Evolutionary conservation across 495 filamentous ascomycete species (phyloP).

Genomic region (Neurospora sp.): DNA sequence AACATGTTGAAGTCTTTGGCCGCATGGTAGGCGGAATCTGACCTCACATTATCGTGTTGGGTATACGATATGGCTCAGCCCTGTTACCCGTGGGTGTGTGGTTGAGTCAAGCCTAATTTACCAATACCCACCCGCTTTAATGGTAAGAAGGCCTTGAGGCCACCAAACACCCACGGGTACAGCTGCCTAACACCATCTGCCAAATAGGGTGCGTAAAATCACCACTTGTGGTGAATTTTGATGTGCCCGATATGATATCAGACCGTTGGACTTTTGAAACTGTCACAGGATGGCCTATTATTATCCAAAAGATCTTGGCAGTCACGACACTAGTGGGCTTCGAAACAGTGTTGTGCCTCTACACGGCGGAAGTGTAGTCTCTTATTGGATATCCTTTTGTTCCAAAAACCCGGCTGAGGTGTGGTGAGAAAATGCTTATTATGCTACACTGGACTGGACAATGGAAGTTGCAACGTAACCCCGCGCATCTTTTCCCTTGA

Average conservation of each 20-base stretch:
- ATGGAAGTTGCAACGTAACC: neutral
- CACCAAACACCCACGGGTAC: neutral
- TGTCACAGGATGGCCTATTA: neutral
- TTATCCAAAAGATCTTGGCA: neutral
- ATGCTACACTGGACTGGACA: neutral
- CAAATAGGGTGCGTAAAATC: neutral
- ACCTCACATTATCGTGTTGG: neutral
- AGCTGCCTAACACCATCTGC: neutral
- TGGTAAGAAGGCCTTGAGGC: too few relatives aligned
- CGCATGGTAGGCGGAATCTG: neutral
- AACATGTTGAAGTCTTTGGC: neutral
- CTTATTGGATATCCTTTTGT: neutral
- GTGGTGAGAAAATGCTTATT: neutral
- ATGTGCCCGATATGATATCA: neutral
- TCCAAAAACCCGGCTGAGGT: neutral
- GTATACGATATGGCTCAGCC: neutral
- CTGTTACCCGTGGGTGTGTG: neutral
- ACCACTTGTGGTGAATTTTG: neutral
- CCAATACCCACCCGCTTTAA: too few relatives aligned
- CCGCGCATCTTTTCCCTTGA: neutral
- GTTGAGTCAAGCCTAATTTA: too few relatives aligned
- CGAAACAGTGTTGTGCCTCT: neutral
- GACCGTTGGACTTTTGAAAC: neutral
- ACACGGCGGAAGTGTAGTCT: neutral
- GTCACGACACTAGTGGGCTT: neutral